Evolutionary conservation across 75 land plant genomes (phyloP), one percentile per base, ranked within the genome.

Genomic region (Selaginella tamariscina): DNA sequence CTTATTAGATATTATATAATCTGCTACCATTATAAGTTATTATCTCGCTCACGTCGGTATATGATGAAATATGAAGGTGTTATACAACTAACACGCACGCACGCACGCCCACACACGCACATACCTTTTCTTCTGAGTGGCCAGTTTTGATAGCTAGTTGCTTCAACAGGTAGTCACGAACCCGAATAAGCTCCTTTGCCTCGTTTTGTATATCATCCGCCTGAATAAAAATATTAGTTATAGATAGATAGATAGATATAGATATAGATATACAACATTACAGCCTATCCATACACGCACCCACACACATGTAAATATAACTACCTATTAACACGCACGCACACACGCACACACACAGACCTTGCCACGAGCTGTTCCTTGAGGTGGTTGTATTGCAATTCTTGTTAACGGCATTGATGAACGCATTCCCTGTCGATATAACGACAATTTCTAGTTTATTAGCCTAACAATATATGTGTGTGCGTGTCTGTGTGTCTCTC

Each of bases 281-380:
- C 1, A 56, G 54, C 27, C 59, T n/a, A n/a, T n/a, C n/a, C n/a
- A n/a, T n/a, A n/a, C n/a, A n/a, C n/a, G n/a, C n/a, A n/a, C n/a
- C n/a, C n/a, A n/a, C n/a, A n/a, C n/a, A n/a, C n/a, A n/a, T n/a
- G n/a, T n/a, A n/a, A n/a, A n/a, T n/a, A n/a, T n/a, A n/a, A n/a
- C n/a, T n/a, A n/a, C n/a, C n/a, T n/a, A n/a, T n/a, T n/a, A n/a
- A n/a, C n/a, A n/a, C n/a, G n/a, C n/a, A n/a, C n/a, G n/a, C n/a
- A 39, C 15, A 5, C 5, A 39, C 15, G 49, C 49, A 39, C 5
- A 39, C 11, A 15, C 49, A 5, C 65, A 72, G 72, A 92, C 97
- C 87, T 82, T 84, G 55, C 97, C 97, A 70, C 89, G 93, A 57
- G 97, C 97, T 55, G 89, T 68, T 32, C 97, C 97, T 72, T 88